Evolutionary conservation across 441 rosid species (phyloP), one percentile per base, ranked within the genome.

Genomic region (Jatropha podagrica): DNA sequence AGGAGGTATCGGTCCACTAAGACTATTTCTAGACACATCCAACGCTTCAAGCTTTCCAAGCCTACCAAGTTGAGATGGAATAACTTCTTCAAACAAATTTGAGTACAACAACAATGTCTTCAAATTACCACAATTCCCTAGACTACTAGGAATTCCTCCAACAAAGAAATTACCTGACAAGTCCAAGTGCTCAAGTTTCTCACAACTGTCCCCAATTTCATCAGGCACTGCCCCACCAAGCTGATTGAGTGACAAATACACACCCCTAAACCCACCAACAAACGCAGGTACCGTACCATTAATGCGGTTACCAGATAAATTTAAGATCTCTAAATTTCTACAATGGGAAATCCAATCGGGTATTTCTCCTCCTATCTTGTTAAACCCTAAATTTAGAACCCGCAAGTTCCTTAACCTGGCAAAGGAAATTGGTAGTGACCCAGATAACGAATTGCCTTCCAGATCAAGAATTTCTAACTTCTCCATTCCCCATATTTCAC

Each of bases 401-500:
- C 86, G 77, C 74, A 88, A 61, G 65, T 74, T 82, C 71, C 78
- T 81, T 55, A 85, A 76, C 69, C 87, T 88, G 2, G 72, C 38
- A 79, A 84, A 70, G 9, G 74, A 61, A 69, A 65, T 61, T 4
- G 94, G 90, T 74, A 88, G 72, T 12, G 74, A 74, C 59, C 89
- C 93, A 59, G 80, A 51, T 7, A 92, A 71, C 72, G 52, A 63
- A 80, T 88, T 89, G 0, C 94, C 93, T 76, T 89, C 89, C 32
- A 92, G 87, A 86, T 92, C 96, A 65, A 94, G 88, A 42, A 90
- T 82, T 76, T 91, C 91, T 72, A 94, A 66, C 70, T 80, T 88
- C 68, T 87, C 69, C 87, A 94, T 85, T 2, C 76, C 83, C 92
- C 88, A 90, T 72, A 92, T 80, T 83, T 88, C 92, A 56, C 49